Evolutionary conservation across 495 filamentous ascomycete species (phyloP).

Genomic region (Platismatia glauca): DNA sequence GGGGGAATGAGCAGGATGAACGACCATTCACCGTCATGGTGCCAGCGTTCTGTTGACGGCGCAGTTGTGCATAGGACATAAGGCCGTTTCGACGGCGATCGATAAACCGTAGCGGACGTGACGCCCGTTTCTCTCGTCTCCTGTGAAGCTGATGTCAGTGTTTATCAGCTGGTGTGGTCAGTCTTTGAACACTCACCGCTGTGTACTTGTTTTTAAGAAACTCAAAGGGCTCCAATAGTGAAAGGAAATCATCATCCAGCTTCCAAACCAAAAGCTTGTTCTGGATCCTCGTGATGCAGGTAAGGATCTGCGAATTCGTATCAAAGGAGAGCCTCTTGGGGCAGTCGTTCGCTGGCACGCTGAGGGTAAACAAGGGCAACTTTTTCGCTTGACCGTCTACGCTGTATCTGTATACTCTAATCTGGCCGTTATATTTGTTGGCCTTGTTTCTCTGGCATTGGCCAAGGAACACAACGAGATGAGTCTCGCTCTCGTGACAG

Average conservation of each 20-base stretch:
- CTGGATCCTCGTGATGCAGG: conserved; percentile 13
- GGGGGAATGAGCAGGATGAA: conserved; percentile 15
- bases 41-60: conserved; percentile 16
- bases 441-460: background rate
- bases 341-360: conserved; percentile 1
- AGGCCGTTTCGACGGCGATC: background rate
- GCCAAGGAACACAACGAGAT: conserved; percentile 7
- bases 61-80: conserved; percentile 21
- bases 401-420: background rate
- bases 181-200: conserved; percentile 5
- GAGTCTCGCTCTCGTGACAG: conserved; percentile 1
- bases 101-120: conserved; percentile 17
- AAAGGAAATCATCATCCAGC: background rate
- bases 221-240: background rate
- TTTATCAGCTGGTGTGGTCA: background rate
- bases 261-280: conserved; percentile 15
- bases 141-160: background rate
- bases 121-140: conserved; percentile 18
- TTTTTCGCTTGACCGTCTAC: background rate
- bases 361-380: background rate
- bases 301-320: background rate
- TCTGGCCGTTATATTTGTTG: background rate
- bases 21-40: conserved; percentile 22
- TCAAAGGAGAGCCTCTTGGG: conserved; percentile 13
- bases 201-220: conserved; percentile 7